phyloP scores from a whole-genome alignment of 2,329 filamentous ascomycete species.

The Paecilomyces variotii region DNA sequence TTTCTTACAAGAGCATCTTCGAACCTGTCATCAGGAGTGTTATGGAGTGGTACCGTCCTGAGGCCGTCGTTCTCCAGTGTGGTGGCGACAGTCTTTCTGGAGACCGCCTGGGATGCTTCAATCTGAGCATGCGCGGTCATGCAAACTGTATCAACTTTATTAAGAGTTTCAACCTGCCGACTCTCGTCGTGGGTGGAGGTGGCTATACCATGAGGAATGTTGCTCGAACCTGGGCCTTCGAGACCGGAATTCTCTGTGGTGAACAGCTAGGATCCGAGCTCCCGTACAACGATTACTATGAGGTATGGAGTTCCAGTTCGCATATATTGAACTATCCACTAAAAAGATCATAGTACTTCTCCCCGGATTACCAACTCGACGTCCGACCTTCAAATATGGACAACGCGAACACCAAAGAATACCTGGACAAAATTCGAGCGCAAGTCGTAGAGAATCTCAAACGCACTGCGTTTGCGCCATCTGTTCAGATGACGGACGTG shows the following conservation, averaged over 20 bases:
- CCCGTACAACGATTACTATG: slow-evolving; percentile 95
- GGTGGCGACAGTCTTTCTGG: slow-evolving; percentile 61
- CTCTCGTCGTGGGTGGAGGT: slow-evolving; percentile 58
- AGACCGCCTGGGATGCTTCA: slow-evolving; percentile 61
- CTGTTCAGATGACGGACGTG: slow-evolving; percentile 57
- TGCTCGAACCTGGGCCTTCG: slow-evolving; percentile 53
- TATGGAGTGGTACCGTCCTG: slow-evolving; percentile 61
- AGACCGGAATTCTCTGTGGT: slow-evolving; percentile 77
- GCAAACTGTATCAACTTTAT: slow-evolving; percentile 63
- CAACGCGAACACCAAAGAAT: slow-evolving; percentile 61
- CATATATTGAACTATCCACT: slow-evolving; percentile 10
- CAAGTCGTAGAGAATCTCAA: slow-evolving; percentile 61
- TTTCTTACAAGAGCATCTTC: slow-evolving; percentile 60
- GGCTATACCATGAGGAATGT: slow-evolving; percentile 63
- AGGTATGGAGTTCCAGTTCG: slow-evolving; percentile 34
- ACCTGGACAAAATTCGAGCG: slow-evolving; percentile 58
- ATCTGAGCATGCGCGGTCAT: slow-evolving; percentile 62
- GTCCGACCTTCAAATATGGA: slow-evolving; percentile 66
- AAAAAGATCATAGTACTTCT: slow-evolving; percentile 50
- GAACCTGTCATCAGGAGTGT: slow-evolving; percentile 60
- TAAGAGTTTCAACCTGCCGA: slow-evolving; percentile 59
- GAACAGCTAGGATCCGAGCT: slow-evolving; percentile 73
- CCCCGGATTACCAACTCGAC: slow-evolving; percentile 61
- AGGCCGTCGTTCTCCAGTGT: slow-evolving; percentile 61
- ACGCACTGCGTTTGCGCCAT: slow-evolving; percentile 54